Evolutionary conservation across 331 rosid genomes (phyloP), one percentile per base, ranked within the genome.

Genomic region (Erythrophleum ivorense): DNA sequence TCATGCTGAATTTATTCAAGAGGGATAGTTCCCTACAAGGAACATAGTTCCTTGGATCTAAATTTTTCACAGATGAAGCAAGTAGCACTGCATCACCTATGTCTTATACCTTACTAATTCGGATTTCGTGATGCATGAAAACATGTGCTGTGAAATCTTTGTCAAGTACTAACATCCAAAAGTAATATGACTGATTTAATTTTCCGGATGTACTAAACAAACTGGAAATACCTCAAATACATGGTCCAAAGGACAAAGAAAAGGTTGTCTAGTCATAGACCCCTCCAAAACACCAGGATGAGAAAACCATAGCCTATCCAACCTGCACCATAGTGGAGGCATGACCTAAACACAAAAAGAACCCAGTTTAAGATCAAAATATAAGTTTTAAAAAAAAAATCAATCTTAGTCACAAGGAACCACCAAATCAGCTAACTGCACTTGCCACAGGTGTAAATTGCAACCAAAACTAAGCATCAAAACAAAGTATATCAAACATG

Each of bases 251-350:
- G 99, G 99, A 82, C 98, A 96, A 73, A 96, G 83, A 82, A 96
- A 96, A 71, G 99, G 99, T 76, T 93, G 99, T 85, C 97, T 88
- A 55, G 98, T 93, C 88, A 96, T 71, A 48, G 99, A 83, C 46
- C 99, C 99, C 81, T 86, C 90, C 82, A 96, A 88, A 84, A 91
- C 85, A 57, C 99, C 99, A 53, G 99, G 99, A 88, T 96, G 99
- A 33, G 97, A 80, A 89, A 91, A 96, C 99, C 98, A 96, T 19
- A 96, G 95, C 89, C 97, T 88, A 83, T 96, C 99, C 84, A 96
- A 55, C 83, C 97, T 89, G 91, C 99, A 96, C 99, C 99, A 96
- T 68, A 96, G 82, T 82, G 97, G 99, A 85, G 99, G 99, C 98
- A 96, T 86, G 84, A 94, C 98, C 99, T 96, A 84, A 75, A 87